Conservation (phyloP, 2,329 filamentous ascomycete species). For the Colletotrichum falcatum region DNA sequence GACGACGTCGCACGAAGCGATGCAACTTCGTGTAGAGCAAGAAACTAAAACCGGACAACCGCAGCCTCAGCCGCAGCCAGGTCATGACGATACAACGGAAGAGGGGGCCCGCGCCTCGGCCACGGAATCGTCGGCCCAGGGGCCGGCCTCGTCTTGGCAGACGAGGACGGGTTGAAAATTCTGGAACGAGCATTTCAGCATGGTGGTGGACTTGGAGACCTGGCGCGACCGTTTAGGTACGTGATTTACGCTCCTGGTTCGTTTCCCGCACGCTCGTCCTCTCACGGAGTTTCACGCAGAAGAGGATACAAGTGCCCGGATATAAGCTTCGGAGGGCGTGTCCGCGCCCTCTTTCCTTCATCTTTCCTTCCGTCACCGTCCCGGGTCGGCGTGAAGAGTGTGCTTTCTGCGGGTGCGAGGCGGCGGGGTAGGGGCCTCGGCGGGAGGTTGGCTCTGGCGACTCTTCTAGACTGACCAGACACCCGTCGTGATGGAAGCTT, state of each 20-base stretch:
- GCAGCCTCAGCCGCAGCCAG: conserved; percentile 1
- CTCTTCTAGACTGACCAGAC: background rate
- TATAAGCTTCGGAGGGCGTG: conserved; percentile 14
- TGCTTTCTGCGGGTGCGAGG: background rate
- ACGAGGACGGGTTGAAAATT: conserved; percentile 46
- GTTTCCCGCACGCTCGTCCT: conserved; percentile 13
- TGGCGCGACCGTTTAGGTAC: conserved; percentile 68
- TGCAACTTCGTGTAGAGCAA: conserved; percentile 8
- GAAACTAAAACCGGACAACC: background rate
- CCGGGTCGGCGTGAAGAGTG: conserved; percentile 33
- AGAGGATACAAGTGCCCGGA: background rate
- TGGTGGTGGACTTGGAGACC: conserved; percentile 61
- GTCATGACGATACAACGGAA: background rate
- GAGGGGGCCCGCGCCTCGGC: background rate
- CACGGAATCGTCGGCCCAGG: conserved; percentile 23
- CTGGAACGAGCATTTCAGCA: conserved; percentile 62
- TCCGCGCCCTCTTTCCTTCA: conserved; percentile 11
- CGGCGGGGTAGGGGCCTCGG: background rate
- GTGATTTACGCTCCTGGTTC: conserved; percentile 43
- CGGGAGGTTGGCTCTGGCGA: background rate
- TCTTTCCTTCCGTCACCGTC: background rate
- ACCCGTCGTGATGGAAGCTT: background rate
- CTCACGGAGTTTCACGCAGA: conserved; percentile 2
- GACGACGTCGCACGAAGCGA: background rate
- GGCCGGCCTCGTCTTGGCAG: conserved; percentile 6